Percentiles rank a stretch among this genome's conserved stretches.
Evolutionary conservation across 192 early-diverging fungal genomes (phyloP).

Genomic region (Podila epigama): DNA sequence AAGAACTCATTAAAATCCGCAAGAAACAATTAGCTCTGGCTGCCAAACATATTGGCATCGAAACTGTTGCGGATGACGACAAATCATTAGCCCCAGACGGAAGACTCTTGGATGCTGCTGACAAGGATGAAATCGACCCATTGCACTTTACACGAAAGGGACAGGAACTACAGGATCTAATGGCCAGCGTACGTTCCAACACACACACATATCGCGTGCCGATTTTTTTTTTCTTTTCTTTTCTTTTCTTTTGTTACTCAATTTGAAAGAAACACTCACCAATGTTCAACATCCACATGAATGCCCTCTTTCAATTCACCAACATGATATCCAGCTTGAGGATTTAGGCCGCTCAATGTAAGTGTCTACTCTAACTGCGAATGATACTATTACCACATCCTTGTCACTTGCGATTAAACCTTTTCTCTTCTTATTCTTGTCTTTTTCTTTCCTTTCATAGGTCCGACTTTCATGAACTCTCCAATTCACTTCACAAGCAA

Average conservation of each 20-base stretch:
- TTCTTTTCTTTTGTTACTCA: not conserved
- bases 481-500: constrained; percentile 40
- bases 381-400: not conserved
- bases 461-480: constrained; percentile 46
- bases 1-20: constrained; percentile 42
- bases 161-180: constrained; percentile 40
- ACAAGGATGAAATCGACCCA: constrained; percentile 45
- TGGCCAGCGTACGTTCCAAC: constrained; percentile 47
- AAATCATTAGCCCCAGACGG: constrained; percentile 43
- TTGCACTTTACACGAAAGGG: constrained; percentile 35
- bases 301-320: not conserved
- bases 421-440: not conserved
- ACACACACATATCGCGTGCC: too few species aligned
- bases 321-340: constrained; percentile 18
- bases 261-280: too few species aligned
- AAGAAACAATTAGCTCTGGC: constrained; percentile 43
- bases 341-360: constrained; percentile 46
- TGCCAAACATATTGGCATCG: constrained; percentile 38
- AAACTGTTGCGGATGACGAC: constrained; percentile 40
- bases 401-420: not conserved
- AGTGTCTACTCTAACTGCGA: too few species aligned
- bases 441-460: constrained; percentile 2
- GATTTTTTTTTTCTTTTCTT: not conserved
- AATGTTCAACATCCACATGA: not conserved
- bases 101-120: constrained; percentile 41